Base-by-base conservation (phyloP, 768 basidiomycete genomes). In the Mrakia gelida region DNA sequence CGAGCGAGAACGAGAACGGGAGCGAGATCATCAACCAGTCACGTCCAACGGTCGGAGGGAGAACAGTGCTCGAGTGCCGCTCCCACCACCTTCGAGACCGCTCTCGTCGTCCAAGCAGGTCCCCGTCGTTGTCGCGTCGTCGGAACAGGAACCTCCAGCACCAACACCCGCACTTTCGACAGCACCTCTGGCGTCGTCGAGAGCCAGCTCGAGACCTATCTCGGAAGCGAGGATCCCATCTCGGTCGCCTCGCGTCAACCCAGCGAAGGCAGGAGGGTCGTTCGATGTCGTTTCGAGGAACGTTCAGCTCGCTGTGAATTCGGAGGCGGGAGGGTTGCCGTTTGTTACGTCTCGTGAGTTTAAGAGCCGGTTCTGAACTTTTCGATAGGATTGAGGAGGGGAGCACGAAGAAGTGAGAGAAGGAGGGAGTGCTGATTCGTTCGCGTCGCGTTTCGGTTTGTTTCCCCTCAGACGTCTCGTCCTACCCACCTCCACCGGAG, bases 331-430 rank as follows among this genome's bases (percentile, higher is more conserved):
- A 5, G 91, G 91, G 1, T 87, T 86, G 75, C 81, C 91, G n/a
- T 93, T 92, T 86, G 86, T 88, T 13, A 88, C 92, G 79, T 90
- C 91, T 4, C 86, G 88, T 68, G 86, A 71, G 82, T 82, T n/a
- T 18, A 3, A 9, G 32, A 7, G 15, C 38, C 26, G n/a, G n/a
- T n/a, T n/a, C n/a, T n/a, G n/a, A 67, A 6, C 45, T 13, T 13
- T 52, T 16, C 3, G 38, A 38, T 8, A 3, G 38, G 8, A 38
- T 8, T 8, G 38, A 38, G 38, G 4, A 38, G 38, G 3, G 38
- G 38, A 38, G 38, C n/a, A n/a, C n/a, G n/a, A n/a, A n/a, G n/a
- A n/a, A 38, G 38, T 3, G 38, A 38, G 38, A 38, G 8, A 38
- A 38, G 38, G 38, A 38, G 49, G 59, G 8, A 38, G 30, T 26